phyloP scores from a whole-genome alignment of 495 filamentous ascomycete genomes.

The Xylaria telfairii region DNA sequence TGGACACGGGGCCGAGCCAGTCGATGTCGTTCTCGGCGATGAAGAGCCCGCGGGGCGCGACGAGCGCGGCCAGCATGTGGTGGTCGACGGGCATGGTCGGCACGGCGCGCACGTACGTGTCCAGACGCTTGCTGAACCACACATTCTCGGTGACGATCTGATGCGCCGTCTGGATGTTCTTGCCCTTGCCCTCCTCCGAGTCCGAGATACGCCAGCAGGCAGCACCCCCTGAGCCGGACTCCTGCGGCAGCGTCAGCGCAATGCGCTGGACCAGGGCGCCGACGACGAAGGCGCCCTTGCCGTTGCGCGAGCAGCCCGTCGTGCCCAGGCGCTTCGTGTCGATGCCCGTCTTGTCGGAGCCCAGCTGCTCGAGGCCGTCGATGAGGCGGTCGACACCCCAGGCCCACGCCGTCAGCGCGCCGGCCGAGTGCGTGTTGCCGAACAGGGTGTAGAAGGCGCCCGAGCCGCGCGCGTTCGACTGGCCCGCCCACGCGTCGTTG shows the following conservation, averaged over 20 bases:
- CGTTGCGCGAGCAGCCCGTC: conserved; percentile 61
- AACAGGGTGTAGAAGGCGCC: conserved; percentile 59
- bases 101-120: conserved; percentile 47
- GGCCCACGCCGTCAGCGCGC: conserved; percentile 58
- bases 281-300: conserved; percentile 60
- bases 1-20: conserved; percentile 58
- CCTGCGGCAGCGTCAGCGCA: conserved; percentile 59
- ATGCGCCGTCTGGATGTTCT: conserved; percentile 57
- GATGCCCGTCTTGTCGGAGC: conserved; percentile 47
- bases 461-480: conserved; percentile 45
- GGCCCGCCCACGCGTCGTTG: conserved; percentile 54
- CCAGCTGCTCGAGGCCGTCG: conserved; percentile 57
- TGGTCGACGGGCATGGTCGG: conserved; percentile 55
- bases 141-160: conserved; percentile 59
- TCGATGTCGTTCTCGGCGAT: conserved; percentile 62
- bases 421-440: conserved; percentile 52
- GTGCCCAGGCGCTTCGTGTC: conserved; percentile 55
- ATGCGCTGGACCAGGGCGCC: conserved; percentile 58
- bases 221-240: conserved; percentile 56
- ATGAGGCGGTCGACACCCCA: conserved; percentile 60
- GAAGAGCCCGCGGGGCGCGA: conserved; percentile 53
- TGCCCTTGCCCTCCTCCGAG: conserved; percentile 47
- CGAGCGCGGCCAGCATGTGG: conserved; percentile 55
- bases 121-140: conserved; percentile 56
- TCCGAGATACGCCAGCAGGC: conserved; percentile 60